Base-by-base conservation (phyloP, 2,329 filamentous ascomycete species). In the Pseudogymnoascus sp. region DNA sequence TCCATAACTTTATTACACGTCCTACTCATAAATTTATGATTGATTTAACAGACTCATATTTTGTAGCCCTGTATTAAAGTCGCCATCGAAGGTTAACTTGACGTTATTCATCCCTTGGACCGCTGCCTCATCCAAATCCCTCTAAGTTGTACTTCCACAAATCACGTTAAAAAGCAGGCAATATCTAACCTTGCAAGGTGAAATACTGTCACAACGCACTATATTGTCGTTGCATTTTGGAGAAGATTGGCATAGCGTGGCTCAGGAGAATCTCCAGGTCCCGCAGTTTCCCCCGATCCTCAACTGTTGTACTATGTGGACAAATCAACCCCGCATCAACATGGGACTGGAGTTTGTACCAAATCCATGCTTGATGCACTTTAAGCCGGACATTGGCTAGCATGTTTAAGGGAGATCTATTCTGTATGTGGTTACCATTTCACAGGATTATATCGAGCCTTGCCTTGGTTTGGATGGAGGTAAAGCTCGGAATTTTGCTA, bases 71-170 rank as follows among this genome's bases (percentile, higher is more conserved):
- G 28, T 50, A 50, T 50, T 50, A 24, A 16, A 50, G 22, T 28
- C 43, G 43, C 43, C 24, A 31, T 50, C 24, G 43, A 28, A 28
- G 43, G 24, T 28, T 28, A 28, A 50, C 43, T 26, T 50, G 24
- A 50, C 28, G 24, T 50, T 16, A 50, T 50, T 11, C 14, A 50
- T 50, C 43, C 7, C 6, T 50, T 10, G 24, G 8, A 8, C 43
- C 24, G 24, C 43, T 28, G 24, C 24, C 43, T 28, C 43, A 65
- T 76, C 74, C 43, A 28, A 8, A 12, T 28, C 12, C 12, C 12
- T n/a, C 43, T 11, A 6, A 28, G 28, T 50, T 28, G 14, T 10
- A 10, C 7, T 28, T 28, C 43, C 43, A 50, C 43, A 50, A 50
- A 50, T 50, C 43, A 50, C 14, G 43, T 28, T 16, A n/a, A 16